Conservation (phyloP, 78 protist species). For the Pelomyxa schiedti region DNA sequence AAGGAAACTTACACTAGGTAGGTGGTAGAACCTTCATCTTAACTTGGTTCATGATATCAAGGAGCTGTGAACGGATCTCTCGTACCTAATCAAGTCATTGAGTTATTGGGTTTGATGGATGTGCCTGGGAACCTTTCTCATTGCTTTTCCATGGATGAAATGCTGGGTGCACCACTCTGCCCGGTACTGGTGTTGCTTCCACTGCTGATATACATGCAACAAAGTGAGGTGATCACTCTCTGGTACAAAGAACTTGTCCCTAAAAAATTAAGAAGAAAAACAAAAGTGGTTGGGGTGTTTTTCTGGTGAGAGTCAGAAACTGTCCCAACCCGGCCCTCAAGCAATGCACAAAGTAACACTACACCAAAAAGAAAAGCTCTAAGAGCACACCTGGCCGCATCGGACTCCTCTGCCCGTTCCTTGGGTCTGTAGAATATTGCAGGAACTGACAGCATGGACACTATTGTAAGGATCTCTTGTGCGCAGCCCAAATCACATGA, state of each 20-base stretch:
- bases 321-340: too few relatives aligned
- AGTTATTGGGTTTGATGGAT: background rate
- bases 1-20: background rate
- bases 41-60: slow-evolving; percentile 67
- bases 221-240: slow-evolving; percentile 95
- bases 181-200: slow-evolving; percentile 50
- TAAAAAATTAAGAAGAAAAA: too few relatives aligned
- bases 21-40: slow-evolving; percentile 34
- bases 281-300: slow-evolving; percentile 22
- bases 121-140: slow-evolving; percentile 68
- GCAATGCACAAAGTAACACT: too few relatives aligned
- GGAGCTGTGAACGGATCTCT: slow-evolving; percentile 86
- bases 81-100: background rate
- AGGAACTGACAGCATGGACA: slow-evolving; percentile 81
- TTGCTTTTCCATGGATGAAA: slow-evolving; percentile 81
- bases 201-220: slow-evolving; percentile 81
- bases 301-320: slow-evolving; percentile 28
- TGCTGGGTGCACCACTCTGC: slow-evolving; percentile 80
- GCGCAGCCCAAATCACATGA: slow-evolving; percentile 42
- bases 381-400: slow-evolving; percentile 33
- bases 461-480: slow-evolving; percentile 70
- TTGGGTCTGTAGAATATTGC: slow-evolving; percentile 81
- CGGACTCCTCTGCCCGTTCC: slow-evolving; percentile 79
- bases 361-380: too few relatives aligned
- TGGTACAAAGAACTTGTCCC: slow-evolving; percentile 87